A percentile compares a stretch with the other conserved stretches of the same genome.
phyloP scores from a whole-genome alignment of 192 early-diverging fungal genomes.

The Ramicandelaber brevisporus region DNA sequence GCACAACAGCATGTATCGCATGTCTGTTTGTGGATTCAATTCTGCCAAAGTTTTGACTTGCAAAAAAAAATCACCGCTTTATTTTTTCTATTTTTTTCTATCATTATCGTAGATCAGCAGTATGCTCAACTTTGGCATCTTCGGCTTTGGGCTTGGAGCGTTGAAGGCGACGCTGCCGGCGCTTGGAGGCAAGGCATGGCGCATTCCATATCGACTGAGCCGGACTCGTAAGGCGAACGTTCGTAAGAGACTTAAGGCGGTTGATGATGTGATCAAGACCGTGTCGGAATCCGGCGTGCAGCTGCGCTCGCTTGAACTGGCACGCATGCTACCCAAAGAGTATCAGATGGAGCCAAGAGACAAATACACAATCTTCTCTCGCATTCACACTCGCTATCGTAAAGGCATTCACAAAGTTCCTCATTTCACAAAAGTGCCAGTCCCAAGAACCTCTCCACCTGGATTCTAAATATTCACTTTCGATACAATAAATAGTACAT shows the following conservation, averaged over 20 bases:
- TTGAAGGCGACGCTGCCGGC: slow-evolving; percentile 22
- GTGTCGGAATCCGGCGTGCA: slow-evolving; percentile 41
- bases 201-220: slow-evolving; percentile 35
- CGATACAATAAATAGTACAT: no score
- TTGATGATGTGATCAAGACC: slow-evolving; percentile 46
- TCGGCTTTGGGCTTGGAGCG: slow-evolving; percentile 36
- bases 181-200: slow-evolving; percentile 26
- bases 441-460: slow-evolving; percentile 36
- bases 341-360: slow-evolving; percentile 44
- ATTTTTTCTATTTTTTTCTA: no score
- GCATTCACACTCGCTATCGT: slow-evolving; percentile 33
- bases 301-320: slow-evolving; percentile 39
- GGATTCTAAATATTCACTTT: no score
- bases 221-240: slow-evolving; percentile 64
- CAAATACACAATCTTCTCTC: slow-evolving; percentile 65
- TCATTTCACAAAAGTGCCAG: slow-evolving; percentile 57
- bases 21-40: no score
- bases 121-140: no score
- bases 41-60: no score
- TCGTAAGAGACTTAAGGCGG: slow-evolving; percentile 57
- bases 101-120: no score
- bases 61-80: no score
- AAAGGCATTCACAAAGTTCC: slow-evolving; percentile 68
- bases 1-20: no score
- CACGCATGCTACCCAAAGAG: slow-evolving; percentile 29